Percentiles rank a stretch among this genome's conserved stretches.
Conservation (phyloP, 148 eudicot species). For the Bassia scoparia region DNA sequence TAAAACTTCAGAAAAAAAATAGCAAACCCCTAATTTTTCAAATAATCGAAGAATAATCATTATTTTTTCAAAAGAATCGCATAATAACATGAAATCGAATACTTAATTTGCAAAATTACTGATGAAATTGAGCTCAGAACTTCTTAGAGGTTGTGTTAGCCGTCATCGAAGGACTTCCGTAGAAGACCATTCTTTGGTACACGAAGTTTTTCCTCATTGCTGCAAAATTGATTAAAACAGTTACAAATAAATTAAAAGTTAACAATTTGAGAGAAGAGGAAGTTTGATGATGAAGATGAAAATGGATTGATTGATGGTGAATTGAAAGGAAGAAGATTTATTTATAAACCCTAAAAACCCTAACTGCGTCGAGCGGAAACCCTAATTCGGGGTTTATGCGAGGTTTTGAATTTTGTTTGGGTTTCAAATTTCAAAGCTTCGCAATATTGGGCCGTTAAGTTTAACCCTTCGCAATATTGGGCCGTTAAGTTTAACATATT, state of each 20-base stretch:
- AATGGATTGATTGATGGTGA: not conserved
- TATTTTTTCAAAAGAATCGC: not conserved
- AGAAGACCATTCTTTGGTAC: slow-evolving; percentile 42
- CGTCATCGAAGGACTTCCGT: slow-evolving; percentile 39
- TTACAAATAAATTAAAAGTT: not conserved
- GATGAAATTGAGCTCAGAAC: slow-evolving; percentile 50
- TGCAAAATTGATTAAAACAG: not conserved
- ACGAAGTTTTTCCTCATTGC: slow-evolving; percentile 48
- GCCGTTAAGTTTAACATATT: no score
- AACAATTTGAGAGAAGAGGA: not conserved
- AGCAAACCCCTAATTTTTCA: not conserved
- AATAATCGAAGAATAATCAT: not conserved
- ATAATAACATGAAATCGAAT: not conserved
- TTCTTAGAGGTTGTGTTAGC: slow-evolving; percentile 79
- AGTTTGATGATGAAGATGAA: not conserved
- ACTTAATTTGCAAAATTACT: not conserved
- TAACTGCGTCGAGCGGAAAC: slow-evolving; percentile 3
- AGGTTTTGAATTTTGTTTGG: not conserved
- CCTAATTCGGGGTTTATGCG: not conserved
- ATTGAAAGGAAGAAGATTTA: not conserved
- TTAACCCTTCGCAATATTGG: no score
- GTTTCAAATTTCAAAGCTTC: no score
- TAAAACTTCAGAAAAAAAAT: not conserved
- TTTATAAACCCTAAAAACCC: slow-evolving; percentile 15
- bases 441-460: no score